These are phyloP conservation scores for Lodderomyces metapsilosis DNA, from an alignment of 1,139 yeast genomes.

Conservation along the genomic window DNA sequence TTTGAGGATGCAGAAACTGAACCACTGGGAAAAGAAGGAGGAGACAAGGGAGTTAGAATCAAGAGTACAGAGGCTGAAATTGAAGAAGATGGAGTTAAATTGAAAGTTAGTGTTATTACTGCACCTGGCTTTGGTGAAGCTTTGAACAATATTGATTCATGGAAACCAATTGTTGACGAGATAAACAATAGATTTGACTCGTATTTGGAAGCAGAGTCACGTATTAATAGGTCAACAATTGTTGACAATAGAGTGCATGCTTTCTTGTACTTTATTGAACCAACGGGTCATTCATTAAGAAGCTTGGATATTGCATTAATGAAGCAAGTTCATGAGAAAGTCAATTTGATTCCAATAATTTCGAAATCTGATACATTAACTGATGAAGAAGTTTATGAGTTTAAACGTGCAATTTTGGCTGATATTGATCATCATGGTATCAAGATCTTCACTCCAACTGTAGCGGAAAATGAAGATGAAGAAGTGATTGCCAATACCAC, in stretches of 20 bases:
- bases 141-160: constrained; percentile 81
- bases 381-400: constrained; percentile 75
- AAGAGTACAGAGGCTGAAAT: constrained; percentile 69
- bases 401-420: constrained; percentile 71
- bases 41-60: constrained; percentile 49
- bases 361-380: constrained; percentile 94
- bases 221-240: constrained; percentile 72
- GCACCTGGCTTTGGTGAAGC: constrained; percentile 95
- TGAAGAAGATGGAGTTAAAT: constrained; percentile 91
- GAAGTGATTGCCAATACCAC: constrained; percentile 68
- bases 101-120: constrained; percentile 80
- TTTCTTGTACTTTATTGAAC: constrained; percentile 86
- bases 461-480: constrained; percentile 82
- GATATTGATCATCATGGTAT: constrained; percentile 79
- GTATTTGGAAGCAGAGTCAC: constrained; percentile 87
- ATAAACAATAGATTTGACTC: constrained; percentile 83
- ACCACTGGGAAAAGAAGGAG: constrained; percentile 21
- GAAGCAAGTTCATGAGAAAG: constrained; percentile 87
- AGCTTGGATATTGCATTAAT: constrained; percentile 87
- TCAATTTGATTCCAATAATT: constrained; percentile 89
- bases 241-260: constrained; percentile 85
- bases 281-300: constrained; percentile 92
- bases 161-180: constrained; percentile 93
- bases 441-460: constrained; percentile 74
- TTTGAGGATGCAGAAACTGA: constrained; percentile 8